These are phyloP conservation scores for Mollisia scopiformis DNA, from an alignment of 2,329 filamentous ascomycete genomes.

Conservation along the genomic window DNA sequence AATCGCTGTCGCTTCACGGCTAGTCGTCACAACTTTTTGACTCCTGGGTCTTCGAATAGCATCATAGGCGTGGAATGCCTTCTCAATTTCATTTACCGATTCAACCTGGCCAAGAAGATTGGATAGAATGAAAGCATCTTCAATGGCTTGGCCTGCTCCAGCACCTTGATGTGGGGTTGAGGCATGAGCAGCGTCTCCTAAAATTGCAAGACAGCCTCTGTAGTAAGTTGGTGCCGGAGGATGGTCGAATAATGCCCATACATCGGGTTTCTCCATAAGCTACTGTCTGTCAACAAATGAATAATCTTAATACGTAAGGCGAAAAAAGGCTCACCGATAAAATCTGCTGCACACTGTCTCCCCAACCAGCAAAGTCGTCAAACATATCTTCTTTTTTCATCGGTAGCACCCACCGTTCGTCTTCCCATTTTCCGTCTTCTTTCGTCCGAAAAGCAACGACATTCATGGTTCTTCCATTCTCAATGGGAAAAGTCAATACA, in stretches of 20 bases:
- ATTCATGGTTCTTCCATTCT: conserved; percentile 59
- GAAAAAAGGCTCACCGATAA: conserved; percentile 31
- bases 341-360: conserved; percentile 39
- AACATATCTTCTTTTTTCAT: conserved; percentile 42
- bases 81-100: conserved; percentile 39
- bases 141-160: conserved; percentile 60
- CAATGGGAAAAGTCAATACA: conserved; percentile 63
- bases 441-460: conserved; percentile 40
- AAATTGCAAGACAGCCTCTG: conserved; percentile 48
- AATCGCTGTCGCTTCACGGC: conserved; percentile 33
- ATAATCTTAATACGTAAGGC: neutral
- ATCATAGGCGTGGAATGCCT: conserved; percentile 56
- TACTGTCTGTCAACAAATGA: conserved; percentile 22
- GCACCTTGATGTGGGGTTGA: conserved; percentile 63
- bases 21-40: conserved; percentile 35
- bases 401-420: conserved; percentile 43
- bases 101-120: conserved; percentile 48
- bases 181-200: conserved; percentile 67
- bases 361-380: conserved; percentile 42
- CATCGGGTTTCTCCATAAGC: conserved; percentile 48
- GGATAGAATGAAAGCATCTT: conserved; percentile 50
- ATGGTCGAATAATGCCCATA: conserved; percentile 53
- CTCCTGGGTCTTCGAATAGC: conserved; percentile 44
- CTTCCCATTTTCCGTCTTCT: conserved; percentile 38
- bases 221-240: conserved; percentile 45